Evolutionary conservation across 2,329 filamentous ascomycete species (phyloP), one percentile per base, ranked within the genome.

Genomic region (Paracoccidioides brasiliensis): DNA sequence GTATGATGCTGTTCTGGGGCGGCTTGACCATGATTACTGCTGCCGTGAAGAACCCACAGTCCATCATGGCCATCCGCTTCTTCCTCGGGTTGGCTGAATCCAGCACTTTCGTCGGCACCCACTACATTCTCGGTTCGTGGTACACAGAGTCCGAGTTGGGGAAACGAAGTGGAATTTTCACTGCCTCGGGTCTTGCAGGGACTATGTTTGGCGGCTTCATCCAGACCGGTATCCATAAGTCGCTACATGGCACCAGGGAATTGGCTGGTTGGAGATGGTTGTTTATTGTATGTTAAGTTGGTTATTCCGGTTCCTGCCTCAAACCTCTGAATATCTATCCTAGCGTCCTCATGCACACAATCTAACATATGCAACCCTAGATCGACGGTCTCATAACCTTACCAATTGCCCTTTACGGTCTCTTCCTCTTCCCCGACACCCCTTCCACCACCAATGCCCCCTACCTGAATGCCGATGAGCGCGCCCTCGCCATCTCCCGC

Each of bases 351-450:
- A 38, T 52, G 49, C 50, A 30, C 22, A 7, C 14, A 8, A 52
- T 32, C 10, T 42, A 35, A 55, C 28, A 30, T 63, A 62, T n/a
- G 35, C 12, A 45, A 37, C 10, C 28, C 42, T 33, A 66, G 63
- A 66, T 72, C 37, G 69, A 71, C 54, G 69, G 69, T 2, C 54
- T 71, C 30, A 74, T 75, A 52, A 73, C 72, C 6, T 58, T 74
- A 41, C 75, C 69, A 40, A 73, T 72, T 49, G 74, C 67, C 6
- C 67, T 74, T 22, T 66, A 72, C 41, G 75, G 74, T 22, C 73
- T 72, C 53, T 64, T 74, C 35, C 60, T 70, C 35, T 71, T 73
- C 55, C 71, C 70, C 2, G 68, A 72, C 56, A 67, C 69, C 0
- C 71, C 70, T 0, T 59, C 64, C 1, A 68, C 69, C 2, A 70